Conservation (phyloP, 345 rosid species). For the Aquilaria yunnanensis region DNA sequence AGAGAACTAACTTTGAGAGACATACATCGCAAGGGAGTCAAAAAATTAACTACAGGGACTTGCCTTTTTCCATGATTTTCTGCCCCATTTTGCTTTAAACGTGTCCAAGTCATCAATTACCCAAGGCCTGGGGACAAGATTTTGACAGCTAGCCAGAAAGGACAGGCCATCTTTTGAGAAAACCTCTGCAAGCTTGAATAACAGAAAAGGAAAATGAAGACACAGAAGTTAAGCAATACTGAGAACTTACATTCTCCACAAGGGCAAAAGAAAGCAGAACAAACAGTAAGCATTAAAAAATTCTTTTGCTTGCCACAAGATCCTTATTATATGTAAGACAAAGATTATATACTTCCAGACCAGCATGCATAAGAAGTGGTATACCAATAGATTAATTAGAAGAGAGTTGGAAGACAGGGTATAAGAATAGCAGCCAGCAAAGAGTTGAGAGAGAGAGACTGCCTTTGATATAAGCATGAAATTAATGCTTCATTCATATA, state of each 20-base stretch:
- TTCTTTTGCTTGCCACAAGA: too few relatives aligned
- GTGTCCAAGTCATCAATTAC: slow-evolving; percentile 86
- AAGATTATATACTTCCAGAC: not conserved
- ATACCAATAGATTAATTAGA: not conserved
- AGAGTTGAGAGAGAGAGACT: not conserved
- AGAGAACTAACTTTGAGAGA: slow-evolving; percentile 3
- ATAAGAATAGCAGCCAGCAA: not conserved
- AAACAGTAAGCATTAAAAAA: too few relatives aligned
- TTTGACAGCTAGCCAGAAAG: slow-evolving; percentile 89
- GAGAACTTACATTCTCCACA: not conserved
- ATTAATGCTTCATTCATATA: slow-evolving; percentile 6
- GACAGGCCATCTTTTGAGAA: slow-evolving; percentile 98
- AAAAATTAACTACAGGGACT: slow-evolving; percentile 11
- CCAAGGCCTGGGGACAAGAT: slow-evolving; percentile 90
- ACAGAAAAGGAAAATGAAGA: slow-evolving; percentile 12
- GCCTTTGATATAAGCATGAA: not conserved
- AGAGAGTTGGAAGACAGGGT: too few relatives aligned
- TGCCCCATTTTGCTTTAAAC: slow-evolving; percentile 74
- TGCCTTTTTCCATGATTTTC: slow-evolving; percentile 96
- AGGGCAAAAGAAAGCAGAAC: too few relatives aligned
- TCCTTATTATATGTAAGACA: not conserved
- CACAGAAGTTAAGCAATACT: slow-evolving; percentile 7
- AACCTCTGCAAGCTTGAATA: slow-evolving; percentile 91
- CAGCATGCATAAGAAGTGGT: not conserved
- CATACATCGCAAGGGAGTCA: not conserved